Evolutionary conservation across 257 asterid genomes (phyloP).

Genomic region (Solanum rostratum): DNA sequence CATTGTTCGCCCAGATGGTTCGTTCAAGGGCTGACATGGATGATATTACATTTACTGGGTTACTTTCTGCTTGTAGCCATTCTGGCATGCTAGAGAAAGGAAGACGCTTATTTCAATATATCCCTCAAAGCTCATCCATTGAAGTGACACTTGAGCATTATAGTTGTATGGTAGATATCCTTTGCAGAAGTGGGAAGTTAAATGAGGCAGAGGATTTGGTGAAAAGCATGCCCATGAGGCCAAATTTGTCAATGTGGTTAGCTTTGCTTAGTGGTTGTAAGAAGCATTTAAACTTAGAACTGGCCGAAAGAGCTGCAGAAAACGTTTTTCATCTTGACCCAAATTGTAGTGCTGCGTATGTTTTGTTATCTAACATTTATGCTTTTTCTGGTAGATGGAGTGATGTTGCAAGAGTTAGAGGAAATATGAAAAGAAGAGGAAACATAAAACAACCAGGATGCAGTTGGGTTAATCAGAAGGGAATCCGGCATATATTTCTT

Average conservation of each 20-base stretch:
- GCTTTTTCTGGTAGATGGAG: constrained; percentile 58
- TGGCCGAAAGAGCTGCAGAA: constrained; percentile 61
- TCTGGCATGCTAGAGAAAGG: constrained; percentile 75
- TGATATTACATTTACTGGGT: constrained; percentile 74
- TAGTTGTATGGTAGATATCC: constrained; percentile 68
- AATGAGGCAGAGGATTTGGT: constrained; percentile 59
- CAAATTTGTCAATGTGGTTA: constrained; percentile 55
- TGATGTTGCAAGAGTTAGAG: constrained; percentile 62
- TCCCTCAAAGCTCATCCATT: constrained; percentile 4
- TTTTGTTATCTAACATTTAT: constrained; percentile 57
- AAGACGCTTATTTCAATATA: constrained; percentile 30
- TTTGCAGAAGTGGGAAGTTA: constrained; percentile 57
- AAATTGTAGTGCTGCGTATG: constrained; percentile 46
- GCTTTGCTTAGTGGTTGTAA: constrained; percentile 74
- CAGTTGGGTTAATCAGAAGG: constrained; percentile 55
- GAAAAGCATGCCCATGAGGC: constrained; percentile 43
- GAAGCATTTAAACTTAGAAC: constrained; percentile 30
- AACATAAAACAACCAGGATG: constrained; percentile 45
- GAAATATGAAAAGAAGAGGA: constrained; percentile 36
- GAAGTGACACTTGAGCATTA: constrained; percentile 67
- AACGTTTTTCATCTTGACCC: constrained; percentile 39
- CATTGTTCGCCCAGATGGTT: constrained; percentile 53
- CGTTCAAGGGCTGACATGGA: constrained; percentile 47
- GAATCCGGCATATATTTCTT: constrained; percentile 26
- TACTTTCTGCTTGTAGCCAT: constrained; percentile 85